Base-by-base conservation (phyloP, 495 filamentous ascomycete species). In the Penicillium daleae region DNA sequence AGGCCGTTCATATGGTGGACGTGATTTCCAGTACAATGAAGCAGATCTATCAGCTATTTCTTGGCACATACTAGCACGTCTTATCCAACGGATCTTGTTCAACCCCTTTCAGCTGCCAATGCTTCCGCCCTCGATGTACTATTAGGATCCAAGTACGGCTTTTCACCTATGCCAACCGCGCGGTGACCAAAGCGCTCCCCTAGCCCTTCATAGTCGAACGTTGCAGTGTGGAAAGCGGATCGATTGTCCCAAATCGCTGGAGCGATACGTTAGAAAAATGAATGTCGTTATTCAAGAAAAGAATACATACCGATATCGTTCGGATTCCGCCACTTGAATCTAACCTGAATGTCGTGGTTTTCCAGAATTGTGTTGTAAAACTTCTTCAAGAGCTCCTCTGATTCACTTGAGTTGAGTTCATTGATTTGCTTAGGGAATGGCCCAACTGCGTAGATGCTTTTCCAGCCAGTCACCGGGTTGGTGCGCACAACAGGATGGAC, bases 381-480 rank as follows among this genome's bases (percentile, higher is more conserved):
- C 40, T 75, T 74, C 55, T 71, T 60, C 51, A 77, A 57, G 15
- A 77, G 62, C 56, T 73, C 60, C 46, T 74, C 71, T 10, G 74
- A 76, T 48, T 79, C 77, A 21, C 68, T 66, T 27, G 69, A 64
- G 22, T 65, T 75, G 10, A 79, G 66, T 6, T 83, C 91, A 71
- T 92, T 85, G 75, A 93, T 89, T 9, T 80, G 71, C 64, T 83
- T 73, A 2, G 86, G 78, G 74, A 90, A 87, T 13, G 80, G 80
- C 48, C 87, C 87, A 27, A 88, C 82, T 2, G 83, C 87, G 67
- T 87, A 93, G 15, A 94, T 76, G 5, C 75, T 81, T 71, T 91
- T 91, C 90, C 90, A 93, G 2, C 90, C 90, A 0, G 90, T 92
- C 0, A 92, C 87, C 2, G 76, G 90, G 69, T 93, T 91, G 3